Base-by-base conservation (phyloP, 441 rosid genomes). In the Pelargonium citronellum region DNA sequence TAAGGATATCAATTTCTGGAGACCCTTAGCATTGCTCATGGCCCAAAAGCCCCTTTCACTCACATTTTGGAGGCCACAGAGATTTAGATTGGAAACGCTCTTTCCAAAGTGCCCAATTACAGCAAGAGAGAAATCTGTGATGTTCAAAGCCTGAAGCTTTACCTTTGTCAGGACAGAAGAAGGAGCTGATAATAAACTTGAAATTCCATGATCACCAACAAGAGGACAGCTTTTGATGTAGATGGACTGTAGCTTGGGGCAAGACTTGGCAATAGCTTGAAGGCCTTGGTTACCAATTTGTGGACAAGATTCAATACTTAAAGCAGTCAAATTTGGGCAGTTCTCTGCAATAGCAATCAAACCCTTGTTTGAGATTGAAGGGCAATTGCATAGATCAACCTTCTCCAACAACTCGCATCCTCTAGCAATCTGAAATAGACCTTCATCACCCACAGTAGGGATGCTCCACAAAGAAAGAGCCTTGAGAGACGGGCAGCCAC, bases 41-140 rank as follows among this genome's bases (percentile, higher is more conserved):
- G 89, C 97, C 98, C 99, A 92, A 75, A 95, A 92, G 53, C 99
- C 99, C 80, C 83, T 95, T 87, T 92, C 97, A 8, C 84, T 92
- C 67, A 89, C 93, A 64, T 87, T 82, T 72, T 82, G 88, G 60
- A 95, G 96, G 71, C 86, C 85, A 67, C 71, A 71, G 61, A 95
- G 91, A 66, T 75, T 73, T 60, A 95, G 90, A 79, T 75, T 84
- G 7, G 91, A 79, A 70, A 92, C 75, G 27, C 78, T 75, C 78
- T 83, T 80, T 34, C 99, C 98, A 55, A 89, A 95, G 77, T 88
- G 91, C 53, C 99, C 98, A 46, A 95, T 83, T 15, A 89, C 95
- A 2, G 96, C 95, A n/a, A 95, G 90, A 75, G 98, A 88, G 71
- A 88, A 77, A 79, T 91, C 96, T 0, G 97, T 87, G 16, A 95